Base-by-base conservation (phyloP, 345 rosid species). In the Psidium guajava region DNA sequence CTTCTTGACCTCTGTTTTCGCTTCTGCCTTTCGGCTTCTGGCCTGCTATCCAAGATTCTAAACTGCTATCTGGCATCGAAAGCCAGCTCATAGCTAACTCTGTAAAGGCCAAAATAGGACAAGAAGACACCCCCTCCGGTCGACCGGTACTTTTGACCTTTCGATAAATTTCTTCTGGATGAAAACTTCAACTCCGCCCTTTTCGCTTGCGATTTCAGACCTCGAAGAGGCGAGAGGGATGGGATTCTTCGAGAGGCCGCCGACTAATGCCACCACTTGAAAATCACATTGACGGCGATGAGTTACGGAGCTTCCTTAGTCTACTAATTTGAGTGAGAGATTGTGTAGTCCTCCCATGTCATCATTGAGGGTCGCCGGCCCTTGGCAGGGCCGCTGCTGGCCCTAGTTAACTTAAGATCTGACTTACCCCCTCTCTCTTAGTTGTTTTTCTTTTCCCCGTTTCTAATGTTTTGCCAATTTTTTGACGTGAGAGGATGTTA, bases 401-500 rank as follows among this genome's bases (percentile, higher is more conserved):
- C 1, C 5, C 11, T 2, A 3, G 21, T 7, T 15, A 18, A 15
- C 21, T 27, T 59, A 61, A 61, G 21, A 61, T 2, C 11, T 4
- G 11, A 61, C 40, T 61, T 32, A 14, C 42, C 21, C 18, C 11
- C 14, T 2, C 40, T 59, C 20, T 27, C 1, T 6, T 59, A 12
- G 6, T 27, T 27, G 14, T 59, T 1, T 59, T 59, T 59, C 3
- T 27, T 7, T 53, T 15, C 28, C 13, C 3, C 0, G 0, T 27
- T 14, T 15, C 28, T 14, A 6, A 15, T 28, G 18, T 28, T 28
- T 28, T 11, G 75, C 42, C n/a, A n/a, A 6, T 61, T 28, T 28
- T 15, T 61, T 61, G 21, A n/a, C n/a, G n/a, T n/a, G n/a, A n/a
- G n/a, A n/a, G n/a, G 0, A 8, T 42, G 1, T 6, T 0, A n/a